A percentile compares a stretch with the other conserved stretches of the same genome.
phyloP scores from a whole-genome alignment of 805 yeast genomes.

The Teunomyces kruisii region DNA sequence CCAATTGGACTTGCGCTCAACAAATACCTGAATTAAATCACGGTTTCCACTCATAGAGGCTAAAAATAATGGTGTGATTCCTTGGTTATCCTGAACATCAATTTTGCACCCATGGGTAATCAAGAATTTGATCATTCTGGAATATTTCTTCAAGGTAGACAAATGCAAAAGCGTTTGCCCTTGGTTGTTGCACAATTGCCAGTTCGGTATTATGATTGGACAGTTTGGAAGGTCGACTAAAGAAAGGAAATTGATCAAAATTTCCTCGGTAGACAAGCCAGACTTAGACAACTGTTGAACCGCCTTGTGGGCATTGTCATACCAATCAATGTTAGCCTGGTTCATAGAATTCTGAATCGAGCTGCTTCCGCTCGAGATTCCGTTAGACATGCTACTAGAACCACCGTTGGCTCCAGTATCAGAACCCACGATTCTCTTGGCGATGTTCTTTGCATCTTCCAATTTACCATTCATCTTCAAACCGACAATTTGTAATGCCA shows the following conservation, averaged over 20 bases:
- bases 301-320: conserved; percentile 51
- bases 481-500: conserved; percentile 95
- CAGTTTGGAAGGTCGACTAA: conserved; percentile 68
- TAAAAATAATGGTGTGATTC: conserved; percentile 84
- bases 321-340: conserved; percentile 44
- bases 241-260: conserved; percentile 49
- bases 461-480: conserved; percentile 93
- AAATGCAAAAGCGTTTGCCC: conserved; percentile 90
- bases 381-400: conserved; percentile 3
- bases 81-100: conserved; percentile 74
- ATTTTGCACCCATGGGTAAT: conserved; percentile 66
- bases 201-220: conserved; percentile 61
- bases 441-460: conserved; percentile 93
- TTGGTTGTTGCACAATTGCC: conserved; percentile 77
- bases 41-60: conserved; percentile 78
- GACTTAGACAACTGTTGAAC: conserved; percentile 48
- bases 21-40: conserved; percentile 58
- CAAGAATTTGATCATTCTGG: conserved; percentile 58
- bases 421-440: conserved; percentile 82
- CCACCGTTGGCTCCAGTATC: conserved; percentile 41
- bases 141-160: conserved; percentile 75
- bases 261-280: conserved; percentile 48
- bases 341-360: conserved; percentile 10
- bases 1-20: conserved; percentile 64
- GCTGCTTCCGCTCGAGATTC: conserved; percentile 2